A percentile compares a stretch with the other conserved stretches of the same genome.
Conservation (phyloP, 2,329 filamentous ascomycete species). For the Apiospora pterosperma region DNA sequence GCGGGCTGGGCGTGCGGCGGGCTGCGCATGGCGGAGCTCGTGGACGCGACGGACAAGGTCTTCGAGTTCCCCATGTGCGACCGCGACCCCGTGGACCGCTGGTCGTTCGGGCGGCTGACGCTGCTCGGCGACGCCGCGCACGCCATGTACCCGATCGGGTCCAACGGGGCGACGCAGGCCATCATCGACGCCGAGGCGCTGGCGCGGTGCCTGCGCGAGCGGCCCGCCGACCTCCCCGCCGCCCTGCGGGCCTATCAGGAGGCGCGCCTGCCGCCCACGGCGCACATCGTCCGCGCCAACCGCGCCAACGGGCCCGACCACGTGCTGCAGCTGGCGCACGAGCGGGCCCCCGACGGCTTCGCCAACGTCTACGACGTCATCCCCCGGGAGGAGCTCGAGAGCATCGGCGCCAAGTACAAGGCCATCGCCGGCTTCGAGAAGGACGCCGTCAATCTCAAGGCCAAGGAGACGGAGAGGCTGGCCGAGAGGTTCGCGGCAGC, state of each 20-base stretch:
- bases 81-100: constrained; percentile 26
- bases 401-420: constrained; percentile 33
- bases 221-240: constrained; percentile 20
- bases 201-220: constrained; percentile 25
- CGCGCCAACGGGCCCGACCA: constrained; percentile 42
- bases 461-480: constrained; percentile 29
- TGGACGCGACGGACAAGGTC: constrained; percentile 36
- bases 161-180: constrained; percentile 40
- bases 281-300: constrained; percentile 43
- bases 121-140: constrained; percentile 39
- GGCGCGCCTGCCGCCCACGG: constrained; percentile 36
- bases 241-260: constrained; percentile 36
- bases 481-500: constrained; percentile 2
- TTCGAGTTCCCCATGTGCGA: constrained; percentile 46
- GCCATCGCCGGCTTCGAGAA: constrained; percentile 42
- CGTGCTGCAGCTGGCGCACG: constrained; percentile 41
- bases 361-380: constrained; percentile 37
- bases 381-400: constrained; percentile 34
- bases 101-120: constrained; percentile 35
- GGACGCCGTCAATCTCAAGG: constrained; percentile 38
- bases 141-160: constrained; percentile 39
- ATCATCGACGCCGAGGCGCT: constrained; percentile 41
- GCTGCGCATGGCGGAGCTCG: constrained; percentile 37
- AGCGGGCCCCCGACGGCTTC: constrained; percentile 38
- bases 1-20: constrained; percentile 38